These are phyloP conservation scores for Sugiyamaella boreocaroliniensis DNA, from an alignment of 805 yeast species.

Conservation along the genomic window DNA sequence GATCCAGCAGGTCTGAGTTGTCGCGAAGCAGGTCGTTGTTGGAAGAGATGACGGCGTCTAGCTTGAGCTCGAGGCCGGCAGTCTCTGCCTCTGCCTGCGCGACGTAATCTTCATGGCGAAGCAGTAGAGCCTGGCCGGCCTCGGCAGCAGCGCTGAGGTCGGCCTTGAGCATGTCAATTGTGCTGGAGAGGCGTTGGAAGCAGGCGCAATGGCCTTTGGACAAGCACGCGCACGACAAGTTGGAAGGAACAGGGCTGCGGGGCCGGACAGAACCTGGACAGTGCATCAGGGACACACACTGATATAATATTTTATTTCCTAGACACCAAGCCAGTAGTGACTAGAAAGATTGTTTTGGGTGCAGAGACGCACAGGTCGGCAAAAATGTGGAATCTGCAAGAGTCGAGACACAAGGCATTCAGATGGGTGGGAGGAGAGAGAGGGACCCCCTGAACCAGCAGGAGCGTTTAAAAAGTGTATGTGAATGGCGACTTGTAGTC, in stretches of 20 bases:
- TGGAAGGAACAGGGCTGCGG: not conserved
- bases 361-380: not conserved
- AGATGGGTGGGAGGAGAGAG: no score
- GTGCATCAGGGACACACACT: not conserved
- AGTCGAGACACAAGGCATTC: not conserved
- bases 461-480: no score
- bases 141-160: conserved; percentile 19
- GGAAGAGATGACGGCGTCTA: conserved; percentile 7
- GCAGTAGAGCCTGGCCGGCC: conserved; percentile 19
- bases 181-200: conserved; percentile 8
- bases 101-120: conserved; percentile 11
- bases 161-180: conserved; percentile 8
- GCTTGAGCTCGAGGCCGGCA: conserved; percentile 6
- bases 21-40: conserved; percentile 9
- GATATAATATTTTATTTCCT: no score
- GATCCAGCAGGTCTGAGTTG: conserved; percentile 13
- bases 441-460: no score
- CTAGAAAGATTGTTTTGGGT: not conserved
- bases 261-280: not conserved
- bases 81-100: conserved; percentile 4
- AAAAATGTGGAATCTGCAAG: not conserved
- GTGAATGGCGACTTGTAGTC: no score
- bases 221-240: not conserved
- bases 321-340: not conserved
- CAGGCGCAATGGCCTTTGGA: conserved; percentile 8